Evolutionary conservation across 1,284 basidiomycete species (phyloP), one percentile per base, ranked within the genome.

Genomic region (Xerocomus amazonicus): DNA sequence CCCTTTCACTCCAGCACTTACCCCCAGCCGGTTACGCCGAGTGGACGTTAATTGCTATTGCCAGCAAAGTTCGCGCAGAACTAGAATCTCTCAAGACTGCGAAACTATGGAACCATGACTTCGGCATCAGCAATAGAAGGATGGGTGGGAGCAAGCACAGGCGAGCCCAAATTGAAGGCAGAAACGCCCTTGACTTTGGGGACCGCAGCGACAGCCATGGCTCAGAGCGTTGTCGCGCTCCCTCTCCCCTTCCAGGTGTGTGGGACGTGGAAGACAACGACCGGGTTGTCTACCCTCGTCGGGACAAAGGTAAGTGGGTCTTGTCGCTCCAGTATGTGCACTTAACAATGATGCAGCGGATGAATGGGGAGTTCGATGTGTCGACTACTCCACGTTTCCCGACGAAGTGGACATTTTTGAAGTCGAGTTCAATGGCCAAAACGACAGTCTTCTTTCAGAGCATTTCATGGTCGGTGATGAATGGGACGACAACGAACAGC

Each of bases 1-100:
- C 76, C 52, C 69, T 80, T 55, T 65, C 52, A 37, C 48, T 52
- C 36, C 61, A 66, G 19, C 56, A 67, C 34, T 9, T 52, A 7
- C 65, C 65, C 52, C 35, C 55, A 16, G 66, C 59, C 27, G 64
- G 64, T 3, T 69, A 68, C 37, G 12, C 43, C 23, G 64, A 66
- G 44, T 66, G 64, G 64, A 56, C 43, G 8, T 46, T 66, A 23
- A 47, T 56, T 38, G 48, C 59, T 9, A 37, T 68, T 43, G 65
- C 55, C 14, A 48, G 47, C 29, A 16, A 36, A 13, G 27, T 44
- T 33, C 61, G 43, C 3, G 47, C 50, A 2, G 61, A 68, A 49
- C 48, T 69, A 23, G 53, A 59, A 14, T 54, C 57, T 4, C 13
- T 54, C 2, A 50, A 51, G 34, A 13, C 45, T 1, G 31, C 9